Evolutionary conservation across 179 eudicot genomes (phyloP), one percentile per base, ranked within the genome.

Genomic region (Carnegiea gigantea): DNA sequence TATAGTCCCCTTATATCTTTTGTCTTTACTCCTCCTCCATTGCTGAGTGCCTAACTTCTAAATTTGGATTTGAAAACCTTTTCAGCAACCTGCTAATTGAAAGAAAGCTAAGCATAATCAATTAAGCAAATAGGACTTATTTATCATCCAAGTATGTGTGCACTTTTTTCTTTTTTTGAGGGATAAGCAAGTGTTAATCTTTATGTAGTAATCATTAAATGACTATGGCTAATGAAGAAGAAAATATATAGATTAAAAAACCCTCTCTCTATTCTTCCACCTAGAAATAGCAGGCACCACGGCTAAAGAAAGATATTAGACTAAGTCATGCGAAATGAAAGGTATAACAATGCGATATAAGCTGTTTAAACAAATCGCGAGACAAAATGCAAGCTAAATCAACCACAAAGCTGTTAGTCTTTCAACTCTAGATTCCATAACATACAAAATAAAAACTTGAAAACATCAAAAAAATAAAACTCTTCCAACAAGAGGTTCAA

Each of bases 381-480:
- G 23, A 10, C 73, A 46, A 73, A 62, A 74, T 54, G 60, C 53
- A 73, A 38, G 6, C 3, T 26, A 79, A 21, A 76, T 3, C 30
- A 53, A 76, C 64, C 59, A 62, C 57, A 73, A 40, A 73, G 23
- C 23, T 15, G 11, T 73, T 40, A 18, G 54, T 46, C 10, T 73
- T 46, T n/a, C 53, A 73, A 73, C 49, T 73, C 59, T 46, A 73
- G 13, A 44, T 73, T 46, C 21, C 36, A 73, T 13, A 73, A 44
- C 59, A 44, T 20, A 46, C 3, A 76, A 76, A 18, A 6, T 1
- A 9, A 77, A 15, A 33, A 30, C 73, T 28, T 70, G 40, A 33
- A 28, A 70, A 70, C 73, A 70, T 70, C 43, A 12, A 77, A 53
- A 53, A 51, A 28, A 38, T 76, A 36, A 76, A 30, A 23, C 49